Evolutionary conservation across 805 yeast genomes (phyloP), one percentile per base, ranked within the genome.

Genomic region (Dipodascus geniculatus): DNA sequence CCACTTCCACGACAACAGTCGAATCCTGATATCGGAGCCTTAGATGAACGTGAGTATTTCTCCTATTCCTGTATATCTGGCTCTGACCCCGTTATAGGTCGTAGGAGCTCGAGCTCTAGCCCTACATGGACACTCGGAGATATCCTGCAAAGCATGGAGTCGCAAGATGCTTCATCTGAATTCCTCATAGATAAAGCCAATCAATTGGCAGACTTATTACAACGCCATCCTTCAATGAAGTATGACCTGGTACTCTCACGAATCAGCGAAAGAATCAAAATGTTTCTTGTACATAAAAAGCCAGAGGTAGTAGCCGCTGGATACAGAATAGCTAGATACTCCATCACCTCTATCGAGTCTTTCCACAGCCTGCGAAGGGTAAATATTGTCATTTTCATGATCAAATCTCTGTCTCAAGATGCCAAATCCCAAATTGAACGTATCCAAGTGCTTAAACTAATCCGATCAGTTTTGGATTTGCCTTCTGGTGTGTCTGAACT

Each of bases 221-320:
- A 72, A 47, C 71, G 75, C 49, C 71, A 82, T 61, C 86, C 90
- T 0, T 71, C 73, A 23, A 69, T 88, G 38, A 80, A 80, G 61
- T 71, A 77, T 35, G 95, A 87, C 51, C 70, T 90, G 28, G 81
- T 65, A 3, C 57, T 72, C 58, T 54, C 64, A 3, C 63, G 62
- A 22, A 65, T 68, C 23, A 62, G 66, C 14, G 67, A 69, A 42
- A 59, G 80, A 31, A 73, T 90, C 9, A 85, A 81, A 60, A 74
- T 75, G 20, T 71, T 88, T 64, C 67, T 91, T 20, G 69, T 78
- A 23, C 81, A 79, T 60, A 72, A 72, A 3, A 74, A 78, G 49
- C 73, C 81, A 24, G 82, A 80, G 54, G 84, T 87, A 0, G 74
- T 83, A 4, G 85, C 90, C 0, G 76, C 88, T 1, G 96, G 90